Evolutionary conservation across 2,329 filamentous ascomycete species (phyloP).

Genomic region (Esteya vermicola): DNA sequence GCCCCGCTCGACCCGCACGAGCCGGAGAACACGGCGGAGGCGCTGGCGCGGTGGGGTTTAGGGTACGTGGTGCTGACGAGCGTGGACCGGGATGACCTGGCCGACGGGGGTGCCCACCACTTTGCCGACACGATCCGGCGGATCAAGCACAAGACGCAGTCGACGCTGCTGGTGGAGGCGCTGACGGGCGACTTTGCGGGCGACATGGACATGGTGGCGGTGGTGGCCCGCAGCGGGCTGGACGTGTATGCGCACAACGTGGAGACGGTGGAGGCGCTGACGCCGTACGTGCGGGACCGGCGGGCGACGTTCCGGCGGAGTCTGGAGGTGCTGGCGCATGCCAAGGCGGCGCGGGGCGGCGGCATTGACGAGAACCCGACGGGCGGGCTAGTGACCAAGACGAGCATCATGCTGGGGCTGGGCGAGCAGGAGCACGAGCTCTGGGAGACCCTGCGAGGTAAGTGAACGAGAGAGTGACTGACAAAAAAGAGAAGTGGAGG

Average conservation of each 20-base stretch:
- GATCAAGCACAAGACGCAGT: constrained; percentile 78
- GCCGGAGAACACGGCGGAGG: constrained; percentile 92
- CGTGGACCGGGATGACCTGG: constrained; percentile 86
- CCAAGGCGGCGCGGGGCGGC: constrained; percentile 60
- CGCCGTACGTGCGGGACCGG: constrained; percentile 78
- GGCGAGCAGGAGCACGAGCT: constrained; percentile 86
- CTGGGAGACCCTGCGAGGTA: constrained; percentile 59
- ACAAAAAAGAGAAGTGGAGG: neutral
- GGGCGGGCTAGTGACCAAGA: constrained; percentile 80
- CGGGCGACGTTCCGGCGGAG: constrained; percentile 82
- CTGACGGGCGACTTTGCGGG: constrained; percentile 80
- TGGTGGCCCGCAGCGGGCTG: constrained; percentile 75
- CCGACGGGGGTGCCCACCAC: constrained; percentile 76
- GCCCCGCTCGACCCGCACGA: constrained; percentile 85
- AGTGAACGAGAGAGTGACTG: constrained; percentile 8
- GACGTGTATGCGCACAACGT: constrained; percentile 97
- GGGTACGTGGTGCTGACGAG: constrained; percentile 91
- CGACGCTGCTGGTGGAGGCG: constrained; percentile 66
- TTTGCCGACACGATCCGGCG: constrained; percentile 88
- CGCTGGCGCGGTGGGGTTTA: constrained; percentile 79
- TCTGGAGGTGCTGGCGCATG: constrained; percentile 62
- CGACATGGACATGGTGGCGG: constrained; percentile 69
- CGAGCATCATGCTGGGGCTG: constrained; percentile 89
- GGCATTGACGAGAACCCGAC: constrained; percentile 14
- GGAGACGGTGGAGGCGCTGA: constrained; percentile 85